Evolutionary conservation across 2,329 filamentous ascomycete species (phyloP).

Genomic region (Apiospora malaysiana): DNA sequence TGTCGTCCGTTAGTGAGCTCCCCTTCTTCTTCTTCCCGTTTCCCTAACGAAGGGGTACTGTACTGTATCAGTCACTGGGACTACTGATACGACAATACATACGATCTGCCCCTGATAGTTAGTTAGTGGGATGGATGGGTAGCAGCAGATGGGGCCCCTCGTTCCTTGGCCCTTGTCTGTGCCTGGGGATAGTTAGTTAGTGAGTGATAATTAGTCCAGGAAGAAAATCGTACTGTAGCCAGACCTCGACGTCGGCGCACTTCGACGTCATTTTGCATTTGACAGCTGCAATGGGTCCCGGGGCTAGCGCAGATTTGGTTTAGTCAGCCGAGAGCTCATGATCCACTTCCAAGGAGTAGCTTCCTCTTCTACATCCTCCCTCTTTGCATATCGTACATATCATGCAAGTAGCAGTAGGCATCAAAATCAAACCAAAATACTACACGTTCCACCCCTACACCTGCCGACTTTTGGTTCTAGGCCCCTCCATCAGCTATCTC

Average conservation of each 20-base stretch:
- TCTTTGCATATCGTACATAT: neutral
- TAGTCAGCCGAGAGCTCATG: neutral
- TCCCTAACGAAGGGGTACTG: too few species aligned
- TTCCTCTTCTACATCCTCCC: neutral
- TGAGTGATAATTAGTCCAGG: too few species aligned
- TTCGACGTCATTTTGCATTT: slow-evolving; percentile 12
- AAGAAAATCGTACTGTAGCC: too few species aligned
- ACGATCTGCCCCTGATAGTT: neutral
- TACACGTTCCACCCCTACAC: neutral
- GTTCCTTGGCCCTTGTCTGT: neutral
- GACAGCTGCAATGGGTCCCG: neutral
- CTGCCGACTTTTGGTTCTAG: neutral
- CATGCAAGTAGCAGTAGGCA: too few species aligned
- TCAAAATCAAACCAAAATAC: too few species aligned
- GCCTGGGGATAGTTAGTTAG: neutral
- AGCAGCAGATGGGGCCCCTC: neutral
- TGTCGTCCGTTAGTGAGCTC: neutral
- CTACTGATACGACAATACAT: too few species aligned
- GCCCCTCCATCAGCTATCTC: neutral
- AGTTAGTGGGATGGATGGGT: neutral
- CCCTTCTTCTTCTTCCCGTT: neutral
- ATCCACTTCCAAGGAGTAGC: too few species aligned
- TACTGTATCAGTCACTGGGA: too few species aligned
- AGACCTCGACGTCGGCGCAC: neutral
- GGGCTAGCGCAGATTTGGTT: neutral